phyloP scores from a whole-genome alignment of 148 eudicot genomes.

The Silene conica region DNA sequence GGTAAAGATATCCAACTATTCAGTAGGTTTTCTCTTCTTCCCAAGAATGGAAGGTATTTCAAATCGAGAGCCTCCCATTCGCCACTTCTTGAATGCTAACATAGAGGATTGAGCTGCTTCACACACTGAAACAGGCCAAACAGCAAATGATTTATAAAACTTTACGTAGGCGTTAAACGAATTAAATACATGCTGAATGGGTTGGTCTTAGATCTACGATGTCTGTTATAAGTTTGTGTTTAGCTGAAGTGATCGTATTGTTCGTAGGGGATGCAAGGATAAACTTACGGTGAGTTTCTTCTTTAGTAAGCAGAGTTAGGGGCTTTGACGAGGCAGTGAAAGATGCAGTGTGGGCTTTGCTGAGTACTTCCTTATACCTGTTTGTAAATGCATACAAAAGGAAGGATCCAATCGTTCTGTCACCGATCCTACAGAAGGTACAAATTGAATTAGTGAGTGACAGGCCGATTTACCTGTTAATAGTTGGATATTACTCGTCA shows the following conservation, averaged over 20 bases:
- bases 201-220: neutral
- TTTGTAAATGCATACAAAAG: slow-evolving; percentile 75
- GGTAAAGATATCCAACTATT: too few relatives aligned
- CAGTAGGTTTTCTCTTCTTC: too few relatives aligned
- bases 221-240: too few relatives aligned
- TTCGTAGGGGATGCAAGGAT: neutral
- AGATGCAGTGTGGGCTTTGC: slow-evolving; percentile 72
- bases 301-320: slow-evolving; percentile 64
- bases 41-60: slow-evolving; percentile 12
- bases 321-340: slow-evolving; percentile 52
- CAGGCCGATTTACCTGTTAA: neutral
- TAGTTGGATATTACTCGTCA: neutral
- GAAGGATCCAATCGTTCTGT: slow-evolving; percentile 70
- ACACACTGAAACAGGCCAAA: slow-evolving; percentile 42
- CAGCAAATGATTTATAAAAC: neutral
- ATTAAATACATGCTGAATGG: neutral
- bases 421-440: slow-evolving; percentile 50
- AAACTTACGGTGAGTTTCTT: slow-evolving; percentile 73
- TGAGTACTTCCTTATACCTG: slow-evolving; percentile 85
- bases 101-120: slow-evolving; percentile 87
- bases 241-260: neutral
- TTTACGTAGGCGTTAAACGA: neutral
- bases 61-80: slow-evolving; percentile 86
- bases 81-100: slow-evolving; percentile 88
- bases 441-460: slow-evolving; percentile 9